Base-by-base conservation (phyloP, 768 basidiomycete genomes). In the Pisolithus microcarpus region DNA sequence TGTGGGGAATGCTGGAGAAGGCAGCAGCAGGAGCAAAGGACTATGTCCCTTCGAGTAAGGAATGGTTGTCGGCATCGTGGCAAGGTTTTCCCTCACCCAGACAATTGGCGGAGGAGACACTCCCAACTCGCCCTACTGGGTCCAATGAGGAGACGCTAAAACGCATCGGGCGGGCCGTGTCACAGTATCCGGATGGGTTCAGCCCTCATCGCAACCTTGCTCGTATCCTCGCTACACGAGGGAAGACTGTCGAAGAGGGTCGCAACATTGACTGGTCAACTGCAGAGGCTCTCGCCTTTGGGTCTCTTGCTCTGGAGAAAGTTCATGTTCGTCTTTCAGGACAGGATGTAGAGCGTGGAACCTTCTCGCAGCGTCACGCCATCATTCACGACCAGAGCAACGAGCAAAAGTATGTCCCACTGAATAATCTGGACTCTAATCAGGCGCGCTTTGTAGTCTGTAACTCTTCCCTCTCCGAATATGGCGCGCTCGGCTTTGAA, bases 41-140 rank as follows among this genome's bases (percentile, higher is more conserved):
- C 65, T 99, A 99, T 68, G 84, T 93, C 38, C 92, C 96, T 11
- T 87, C 91, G 4, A 80, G 82, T 61, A 91, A 92, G 65, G 96
- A 99, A 65, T 98, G 96, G 96, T 82, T 98, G 36, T 97, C 96
- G 2, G 87, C 92, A 7, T 87, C 91, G 1, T 99, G 96, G 96
- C 90, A 88, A 49, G 95, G 95, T 13, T 99, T 99, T 84, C 96
- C 96, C 3, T 91, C 91, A 1, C 96, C 96, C 39, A 91, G 91
- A 66, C 84, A 97, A 70, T 80, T 99, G 34, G 91, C 93, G 23
- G 94, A 96, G 67, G 78, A 86, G 59, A 84, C 90, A 11, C 80
- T 98, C 19, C 94, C 94, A n/a, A 86, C 88, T 5, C 89, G 88
- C 49, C 70, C 84, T 19, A 99, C 96, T 4, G 96, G 95, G 39